Percentiles rank a stretch among this genome's conserved stretches.
Evolutionary conservation across 179 eudicot species (phyloP).

Genomic region (Corrigiola litoralis): DNA sequence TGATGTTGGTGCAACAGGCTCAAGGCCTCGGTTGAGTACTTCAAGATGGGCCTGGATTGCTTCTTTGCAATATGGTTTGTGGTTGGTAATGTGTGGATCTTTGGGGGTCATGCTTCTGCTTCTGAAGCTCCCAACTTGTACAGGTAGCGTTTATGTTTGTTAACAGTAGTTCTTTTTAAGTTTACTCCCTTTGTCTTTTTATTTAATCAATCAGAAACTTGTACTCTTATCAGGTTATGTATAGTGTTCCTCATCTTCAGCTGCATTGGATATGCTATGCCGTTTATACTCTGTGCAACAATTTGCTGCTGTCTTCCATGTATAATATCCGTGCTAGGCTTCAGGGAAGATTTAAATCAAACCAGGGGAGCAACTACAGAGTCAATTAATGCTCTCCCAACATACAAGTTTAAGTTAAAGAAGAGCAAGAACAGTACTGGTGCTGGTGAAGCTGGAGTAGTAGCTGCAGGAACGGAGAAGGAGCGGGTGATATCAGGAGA

Average conservation of each 20-base stretch:
- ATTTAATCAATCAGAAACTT: slow-evolving; percentile 3
- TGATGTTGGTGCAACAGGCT: slow-evolving; percentile 44
- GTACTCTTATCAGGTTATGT: slow-evolving; percentile 60
- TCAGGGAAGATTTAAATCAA: slow-evolving; percentile 80
- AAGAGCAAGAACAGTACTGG: slow-evolving; percentile 46
- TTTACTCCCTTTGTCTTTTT: slow-evolving; percentile 1
- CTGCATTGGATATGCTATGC: slow-evolving; percentile 99
- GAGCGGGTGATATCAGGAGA: slow-evolving; percentile 87
- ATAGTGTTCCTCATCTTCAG: slow-evolving; percentile 85
- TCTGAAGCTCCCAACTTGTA: slow-evolving; percentile 91
- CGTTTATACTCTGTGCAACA: slow-evolving; percentile 89
- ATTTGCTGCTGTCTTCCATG: slow-evolving; percentile 99
- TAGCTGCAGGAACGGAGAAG: slow-evolving; percentile 96
- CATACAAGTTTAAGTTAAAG: slow-evolving; percentile 86
- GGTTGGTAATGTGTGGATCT: slow-evolving; percentile 98
- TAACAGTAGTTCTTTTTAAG: neutral
- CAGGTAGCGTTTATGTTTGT: slow-evolving; percentile 43
- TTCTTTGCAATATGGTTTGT: slow-evolving; percentile 99
- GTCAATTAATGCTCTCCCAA: slow-evolving; percentile 86
- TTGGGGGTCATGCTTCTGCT: slow-evolving; percentile 93
- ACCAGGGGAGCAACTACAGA: slow-evolving; percentile 90
- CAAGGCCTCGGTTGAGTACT: slow-evolving; percentile 71
- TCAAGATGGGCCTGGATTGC: slow-evolving; percentile 95
- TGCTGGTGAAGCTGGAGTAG: slow-evolving; percentile 62
- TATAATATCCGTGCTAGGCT: slow-evolving; percentile 87